Evolutionary conservation across 305 asterid species (phyloP).

Genomic region (Nicotiana rustica): DNA sequence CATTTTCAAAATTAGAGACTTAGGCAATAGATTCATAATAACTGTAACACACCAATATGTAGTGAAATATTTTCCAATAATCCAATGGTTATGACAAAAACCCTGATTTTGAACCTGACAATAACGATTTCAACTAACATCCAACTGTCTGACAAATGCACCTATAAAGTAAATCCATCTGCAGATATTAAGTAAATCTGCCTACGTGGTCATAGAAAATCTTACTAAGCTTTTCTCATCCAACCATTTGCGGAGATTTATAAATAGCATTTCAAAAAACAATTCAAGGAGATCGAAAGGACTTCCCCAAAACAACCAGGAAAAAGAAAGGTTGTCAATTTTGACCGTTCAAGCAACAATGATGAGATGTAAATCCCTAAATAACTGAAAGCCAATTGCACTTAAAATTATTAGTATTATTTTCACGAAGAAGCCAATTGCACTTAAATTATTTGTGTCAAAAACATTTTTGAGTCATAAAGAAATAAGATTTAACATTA

Average conservation of each 20-base stretch:
- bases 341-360: background rate
- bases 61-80: background rate
- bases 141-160: slow-evolving; percentile 5
- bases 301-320: background rate
- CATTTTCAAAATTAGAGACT: slow-evolving; percentile 36
- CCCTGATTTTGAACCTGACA: background rate
- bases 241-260: slow-evolving; percentile 2
- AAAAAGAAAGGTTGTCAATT: background rate
- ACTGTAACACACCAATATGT: background rate
- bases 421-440: too few species aligned
- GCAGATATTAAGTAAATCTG: background rate
- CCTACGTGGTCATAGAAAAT: background rate
- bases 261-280: background rate
- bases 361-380: background rate
- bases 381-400: background rate
- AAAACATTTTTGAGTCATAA: background rate
- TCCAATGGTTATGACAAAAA: background rate
- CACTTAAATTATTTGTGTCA: background rate
- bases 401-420: background rate
- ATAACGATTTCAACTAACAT: background rate
- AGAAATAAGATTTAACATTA: background rate
- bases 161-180: slow-evolving; percentile 18
- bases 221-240: background rate
- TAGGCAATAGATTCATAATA: slow-evolving; percentile 19
- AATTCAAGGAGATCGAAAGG: slow-evolving; percentile 17